Evolutionary conservation across 108 stramenopile species (phyloP).

Genomic region (Nitzschia inconspicua): DNA sequence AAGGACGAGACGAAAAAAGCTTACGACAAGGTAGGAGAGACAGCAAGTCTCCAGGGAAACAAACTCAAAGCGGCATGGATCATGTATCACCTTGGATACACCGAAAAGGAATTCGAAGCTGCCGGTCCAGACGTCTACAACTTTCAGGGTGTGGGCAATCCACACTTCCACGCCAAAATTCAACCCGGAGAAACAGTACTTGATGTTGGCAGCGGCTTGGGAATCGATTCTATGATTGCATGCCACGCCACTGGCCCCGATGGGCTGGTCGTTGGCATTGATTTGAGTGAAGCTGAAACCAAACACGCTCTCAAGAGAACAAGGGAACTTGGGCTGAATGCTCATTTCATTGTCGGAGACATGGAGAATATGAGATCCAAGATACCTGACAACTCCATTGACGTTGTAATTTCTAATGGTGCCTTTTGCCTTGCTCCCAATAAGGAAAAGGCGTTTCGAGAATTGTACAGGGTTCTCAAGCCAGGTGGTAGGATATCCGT

Average conservation of each 20-base stretch:
- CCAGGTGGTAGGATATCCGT: constrained; percentile 84
- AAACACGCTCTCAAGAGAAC: constrained; percentile 50
- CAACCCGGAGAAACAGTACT: constrained; percentile 55
- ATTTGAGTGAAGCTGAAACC: constrained; percentile 59
- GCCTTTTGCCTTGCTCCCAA: constrained; percentile 88
- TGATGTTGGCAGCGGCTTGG: constrained; percentile 72
- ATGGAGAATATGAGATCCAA: constrained; percentile 71
- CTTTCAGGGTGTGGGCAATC: constrained; percentile 81
- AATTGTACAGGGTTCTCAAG: constrained; percentile 75
- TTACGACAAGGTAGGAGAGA: constrained; percentile 68
- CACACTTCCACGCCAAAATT: constrained; percentile 61
- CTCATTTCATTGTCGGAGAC: constrained; percentile 80
- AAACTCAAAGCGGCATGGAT: constrained; percentile 53
- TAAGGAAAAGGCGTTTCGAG: constrained; percentile 73
- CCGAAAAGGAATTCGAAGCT: constrained; percentile 48
- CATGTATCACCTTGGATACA: constrained; percentile 60
- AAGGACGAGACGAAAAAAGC: constrained; percentile 60
- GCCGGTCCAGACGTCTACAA: constrained; percentile 69
- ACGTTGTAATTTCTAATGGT: constrained; percentile 86
- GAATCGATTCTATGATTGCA: constrained; percentile 73
- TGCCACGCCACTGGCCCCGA: constrained; percentile 22
- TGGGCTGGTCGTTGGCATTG: constrained; percentile 66
- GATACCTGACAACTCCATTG: constrained; percentile 67
- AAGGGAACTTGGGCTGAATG: constrained; percentile 44
- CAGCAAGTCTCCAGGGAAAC: constrained; percentile 60